Conservation (phyloP, 2,329 filamentous ascomycete species). For the Amylocarpus encephaloides region DNA sequence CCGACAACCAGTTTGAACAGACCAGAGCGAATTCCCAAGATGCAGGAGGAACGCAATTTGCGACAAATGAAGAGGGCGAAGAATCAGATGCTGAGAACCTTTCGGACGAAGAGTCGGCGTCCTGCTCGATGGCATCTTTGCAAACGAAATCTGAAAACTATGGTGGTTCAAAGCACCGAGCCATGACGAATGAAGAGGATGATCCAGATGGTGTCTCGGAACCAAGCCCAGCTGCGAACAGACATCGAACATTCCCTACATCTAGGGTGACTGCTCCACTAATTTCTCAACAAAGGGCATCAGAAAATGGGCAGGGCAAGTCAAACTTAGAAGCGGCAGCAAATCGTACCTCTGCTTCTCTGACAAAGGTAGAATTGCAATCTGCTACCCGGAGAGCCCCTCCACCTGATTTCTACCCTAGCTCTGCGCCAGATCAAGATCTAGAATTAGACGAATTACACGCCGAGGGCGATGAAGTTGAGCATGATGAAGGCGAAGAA, state of each 20-base stretch:
- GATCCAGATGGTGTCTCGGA: background rate
- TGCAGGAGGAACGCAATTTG: no score
- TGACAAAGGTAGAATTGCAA: background rate
- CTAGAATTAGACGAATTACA: constrained; percentile 22
- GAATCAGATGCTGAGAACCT: no score
- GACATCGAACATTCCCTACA: background rate
- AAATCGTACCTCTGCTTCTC: no score
- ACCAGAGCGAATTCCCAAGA: no score
- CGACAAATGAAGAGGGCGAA: no score
- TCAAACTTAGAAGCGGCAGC: no score
- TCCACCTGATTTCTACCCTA: constrained; percentile 2
- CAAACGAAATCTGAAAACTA: background rate
- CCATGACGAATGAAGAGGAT: background rate
- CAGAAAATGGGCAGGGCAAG: background rate
- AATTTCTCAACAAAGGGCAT: background rate
- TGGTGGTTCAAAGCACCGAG: background rate
- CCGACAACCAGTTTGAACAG: no score
- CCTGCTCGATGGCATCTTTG: background rate
- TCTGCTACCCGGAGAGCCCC: background rate
- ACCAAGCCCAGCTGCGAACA: background rate
- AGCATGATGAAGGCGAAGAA: constrained; percentile 2
- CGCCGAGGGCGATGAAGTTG: constrained; percentile 21
- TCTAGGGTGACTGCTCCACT: background rate
- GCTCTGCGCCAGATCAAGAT: constrained; percentile 20
- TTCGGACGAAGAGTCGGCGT: background rate